phyloP scores from a whole-genome alignment of 1,284 basidiomycete genomes.

The Pyrrhoderma noxium region DNA sequence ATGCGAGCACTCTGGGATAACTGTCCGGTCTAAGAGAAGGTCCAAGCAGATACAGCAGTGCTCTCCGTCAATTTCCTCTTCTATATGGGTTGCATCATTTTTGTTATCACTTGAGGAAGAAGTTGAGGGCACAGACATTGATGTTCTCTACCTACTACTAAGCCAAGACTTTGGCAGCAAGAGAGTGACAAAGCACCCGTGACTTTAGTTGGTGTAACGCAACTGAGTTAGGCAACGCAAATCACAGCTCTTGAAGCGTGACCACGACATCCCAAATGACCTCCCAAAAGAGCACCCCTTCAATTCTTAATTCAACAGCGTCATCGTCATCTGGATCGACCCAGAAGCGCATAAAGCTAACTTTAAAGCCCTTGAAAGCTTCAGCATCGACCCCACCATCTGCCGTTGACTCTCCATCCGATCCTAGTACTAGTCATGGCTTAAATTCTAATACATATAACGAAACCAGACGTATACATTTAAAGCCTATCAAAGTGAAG shows the following conservation, averaged over 20 bases:
- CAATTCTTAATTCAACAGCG: not conserved
- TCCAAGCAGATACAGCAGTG: slow-evolving; percentile 74
- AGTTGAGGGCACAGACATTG: too few relatives aligned
- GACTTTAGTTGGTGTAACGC: too few relatives aligned
- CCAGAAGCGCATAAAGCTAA: slow-evolving; percentile 13
- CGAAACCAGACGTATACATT: not conserved
- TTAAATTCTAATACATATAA: not conserved
- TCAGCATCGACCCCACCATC: not conserved
- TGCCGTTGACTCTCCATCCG: not conserved
- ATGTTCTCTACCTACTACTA: too few relatives aligned
- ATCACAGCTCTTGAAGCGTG: too few relatives aligned
- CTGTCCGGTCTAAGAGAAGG: slow-evolving; percentile 63
- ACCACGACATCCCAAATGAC: too few relatives aligned
- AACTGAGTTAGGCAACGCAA: too few relatives aligned
- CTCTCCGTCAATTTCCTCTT: slow-evolving; percentile 29
- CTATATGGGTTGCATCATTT: not conserved
- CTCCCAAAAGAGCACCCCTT: not conserved
- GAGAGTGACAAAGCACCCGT: too few relatives aligned
- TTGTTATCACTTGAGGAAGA: not conserved
- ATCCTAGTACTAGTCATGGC: not conserved
- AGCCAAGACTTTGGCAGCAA: too few relatives aligned
- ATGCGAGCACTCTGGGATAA: slow-evolving; percentile 77
- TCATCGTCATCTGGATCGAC: not conserved
- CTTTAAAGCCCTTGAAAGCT: slow-evolving; percentile 13
- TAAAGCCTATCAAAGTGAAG: slow-evolving; percentile 1